Evolutionary conservation across 1,139 yeast genomes (phyloP), one percentile per base, ranked within the genome.

Genomic region (Candida tetrigidarum): DNA sequence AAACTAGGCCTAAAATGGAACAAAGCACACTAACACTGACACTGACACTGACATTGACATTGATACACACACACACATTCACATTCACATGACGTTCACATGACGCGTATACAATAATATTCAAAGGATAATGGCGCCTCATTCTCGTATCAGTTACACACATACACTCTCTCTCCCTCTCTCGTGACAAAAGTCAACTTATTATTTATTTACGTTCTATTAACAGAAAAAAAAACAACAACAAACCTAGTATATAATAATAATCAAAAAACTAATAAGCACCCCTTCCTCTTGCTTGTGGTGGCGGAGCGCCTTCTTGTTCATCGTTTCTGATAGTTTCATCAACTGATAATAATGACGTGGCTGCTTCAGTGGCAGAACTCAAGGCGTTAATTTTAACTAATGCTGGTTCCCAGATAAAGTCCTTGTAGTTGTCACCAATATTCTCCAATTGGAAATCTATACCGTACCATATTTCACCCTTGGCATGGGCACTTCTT

Each of bases 291-390:
- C 91, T 80, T 30, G 81, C 82, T 41, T 80, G 81, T 30, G 37
- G 42, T 25, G 42, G 50, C 23, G 37, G 9, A 50, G 81, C 77
- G 11, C 44, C 43, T 57, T 74, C 77, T 37, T 81, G 77, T 37
- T 79, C 78, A 44, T 89, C 86, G 62, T 88, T 90, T 62, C 80
- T 88, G 55, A 93, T 91, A 14, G 99, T 93, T 73, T 93, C 99
- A 66, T 93, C 99, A 46, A 93, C 96, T 15, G 96, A 85, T 54
- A 93, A 78, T 57, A 93, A 88, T 60, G 93, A 74, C 49, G 90
- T 86, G 7, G 98, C 96, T 32, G 99, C 99, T 66, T 93, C 99
- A n/a, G 97, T 86, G 20, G 99, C 99, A 55, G 96, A 85, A 62
- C 84, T 86, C 50, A 95, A 72, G n/a, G 99, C 97, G 64, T 93